phyloP scores from a whole-genome alignment of 306 rosid genomes.

The Begonia loranthoides region DNA sequence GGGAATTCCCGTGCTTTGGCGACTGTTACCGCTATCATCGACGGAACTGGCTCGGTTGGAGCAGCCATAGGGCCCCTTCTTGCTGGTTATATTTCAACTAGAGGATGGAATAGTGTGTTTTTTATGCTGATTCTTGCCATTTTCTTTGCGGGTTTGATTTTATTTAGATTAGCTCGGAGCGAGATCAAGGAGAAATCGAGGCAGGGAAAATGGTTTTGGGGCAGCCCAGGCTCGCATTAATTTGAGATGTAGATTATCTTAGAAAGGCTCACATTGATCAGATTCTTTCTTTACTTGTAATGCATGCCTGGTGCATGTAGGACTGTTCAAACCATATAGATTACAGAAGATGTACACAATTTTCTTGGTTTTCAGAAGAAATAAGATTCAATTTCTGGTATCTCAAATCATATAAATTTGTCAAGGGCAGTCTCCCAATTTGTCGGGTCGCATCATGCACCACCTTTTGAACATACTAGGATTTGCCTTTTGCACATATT shows the following conservation, averaged over 20 bases:
- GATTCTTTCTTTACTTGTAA: too few relatives aligned
- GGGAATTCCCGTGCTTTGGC: conserved; percentile 68
- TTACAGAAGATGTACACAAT: too few relatives aligned
- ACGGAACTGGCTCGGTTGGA: conserved; percentile 87
- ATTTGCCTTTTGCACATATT: too few relatives aligned
- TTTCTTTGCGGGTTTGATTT: conserved; percentile 45
- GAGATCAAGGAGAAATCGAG: conserved; percentile 46
- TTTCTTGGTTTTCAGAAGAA: too few relatives aligned
- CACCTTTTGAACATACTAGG: too few relatives aligned
- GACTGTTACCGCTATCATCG: conserved; percentile 82
- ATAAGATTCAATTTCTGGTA: too few relatives aligned
- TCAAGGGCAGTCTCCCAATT: too few relatives aligned
- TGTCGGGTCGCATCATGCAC: too few relatives aligned
- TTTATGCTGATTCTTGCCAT: conserved; percentile 57
- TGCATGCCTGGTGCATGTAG: too few relatives aligned
- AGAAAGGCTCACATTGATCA: too few relatives aligned
- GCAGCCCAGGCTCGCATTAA: conserved; percentile 13
- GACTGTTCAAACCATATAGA: too few relatives aligned
- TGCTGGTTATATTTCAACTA: conserved; percentile 58
- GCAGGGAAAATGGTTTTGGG: conserved; percentile 33
- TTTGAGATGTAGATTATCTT: not conserved
- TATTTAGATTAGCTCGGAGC: conserved; percentile 45
- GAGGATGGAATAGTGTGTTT: conserved; percentile 83
- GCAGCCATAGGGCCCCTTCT: conserved; percentile 85
- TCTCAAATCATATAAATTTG: too few relatives aligned